phyloP scores from a whole-genome alignment of 352 stramenopile species.

The Globisporangium heterothallicum region DNA sequence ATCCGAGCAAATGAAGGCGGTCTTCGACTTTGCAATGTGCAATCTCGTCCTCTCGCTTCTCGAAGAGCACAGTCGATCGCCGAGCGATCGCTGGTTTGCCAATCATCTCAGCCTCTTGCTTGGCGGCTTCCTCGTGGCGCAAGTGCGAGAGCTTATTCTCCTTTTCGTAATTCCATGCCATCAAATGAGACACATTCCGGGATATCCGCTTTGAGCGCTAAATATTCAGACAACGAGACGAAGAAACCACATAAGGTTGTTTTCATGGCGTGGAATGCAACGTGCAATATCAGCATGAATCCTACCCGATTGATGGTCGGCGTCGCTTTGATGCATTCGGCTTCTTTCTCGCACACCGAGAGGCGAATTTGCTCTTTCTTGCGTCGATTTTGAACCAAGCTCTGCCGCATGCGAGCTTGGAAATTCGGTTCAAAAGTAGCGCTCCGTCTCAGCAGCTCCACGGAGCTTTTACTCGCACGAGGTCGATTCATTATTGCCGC shows the following conservation, averaged over 20 bases:
- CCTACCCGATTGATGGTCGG: constrained; percentile 58
- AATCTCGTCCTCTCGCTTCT: constrained; percentile 38
- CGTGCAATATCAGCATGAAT: too few relatives aligned
- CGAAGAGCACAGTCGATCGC: constrained; percentile 28
- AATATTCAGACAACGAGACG: neutral
- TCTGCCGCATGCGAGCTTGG: constrained; percentile 50
- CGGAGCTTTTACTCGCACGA: constrained; percentile 23
- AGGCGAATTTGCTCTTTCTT: constrained; percentile 47
- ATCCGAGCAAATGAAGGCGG: constrained; percentile 54
- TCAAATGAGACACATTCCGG: constrained; percentile 52
- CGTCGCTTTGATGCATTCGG: constrained; percentile 19
- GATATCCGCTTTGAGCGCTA: constrained; percentile 59
- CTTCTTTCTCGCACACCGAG: constrained; percentile 24
- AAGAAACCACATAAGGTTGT: too few relatives aligned
- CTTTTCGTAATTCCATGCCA: constrained; percentile 59
- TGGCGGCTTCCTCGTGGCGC: constrained; percentile 26
- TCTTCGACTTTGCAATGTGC: constrained; percentile 62
- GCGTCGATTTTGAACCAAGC: constrained; percentile 26
- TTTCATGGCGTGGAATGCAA: too few relatives aligned
- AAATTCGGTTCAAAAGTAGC: constrained; percentile 56
- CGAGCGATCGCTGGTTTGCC: constrained; percentile 29
- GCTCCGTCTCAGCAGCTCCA: constrained; percentile 37
- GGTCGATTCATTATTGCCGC: neutral
- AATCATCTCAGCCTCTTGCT: constrained; percentile 23
- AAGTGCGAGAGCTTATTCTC: constrained; percentile 44